These are phyloP conservation scores for Wakefieldia striispora DNA, from an alignment of 768 basidiomycete genomes.

Conservation along the genomic window DNA sequence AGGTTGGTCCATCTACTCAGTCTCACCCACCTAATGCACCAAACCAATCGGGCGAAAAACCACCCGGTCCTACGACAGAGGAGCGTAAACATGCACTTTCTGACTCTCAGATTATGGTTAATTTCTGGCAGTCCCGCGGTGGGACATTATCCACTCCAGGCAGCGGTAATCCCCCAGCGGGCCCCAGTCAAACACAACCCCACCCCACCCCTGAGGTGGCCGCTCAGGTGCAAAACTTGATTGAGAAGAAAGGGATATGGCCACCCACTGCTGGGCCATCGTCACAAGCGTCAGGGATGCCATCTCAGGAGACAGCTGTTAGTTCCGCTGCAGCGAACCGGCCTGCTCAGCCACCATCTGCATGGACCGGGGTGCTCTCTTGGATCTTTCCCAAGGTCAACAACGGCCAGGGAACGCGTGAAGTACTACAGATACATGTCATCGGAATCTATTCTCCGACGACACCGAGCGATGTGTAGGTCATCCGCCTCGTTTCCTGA, in stretches of 20 bases:
- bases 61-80: slow-evolving; percentile 4
- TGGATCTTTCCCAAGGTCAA: slow-evolving; percentile 38
- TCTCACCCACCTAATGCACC: slow-evolving; percentile 5
- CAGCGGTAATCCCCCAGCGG: slow-evolving; percentile 14
- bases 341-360: background rate
- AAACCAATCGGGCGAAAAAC: slow-evolving; percentile 4
- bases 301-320: slow-evolving; percentile 8
- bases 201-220: slow-evolving; percentile 20
- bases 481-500: slow-evolving; percentile 2
- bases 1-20: slow-evolving; percentile 13
- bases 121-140: slow-evolving; percentile 30
- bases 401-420: slow-evolving; percentile 31
- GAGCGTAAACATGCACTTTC: slow-evolving; percentile 18
- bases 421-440: slow-evolving; percentile 37
- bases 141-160: slow-evolving; percentile 9
- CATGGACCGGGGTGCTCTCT: slow-evolving; percentile 50
- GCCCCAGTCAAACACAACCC: slow-evolving; percentile 12
- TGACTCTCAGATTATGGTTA: slow-evolving; percentile 26
- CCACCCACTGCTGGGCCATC: slow-evolving; percentile 19
- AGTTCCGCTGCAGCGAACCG: slow-evolving; percentile 4
- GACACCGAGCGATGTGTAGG: slow-evolving; percentile 35
- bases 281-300: slow-evolving; percentile 18
- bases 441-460: slow-evolving; percentile 21
- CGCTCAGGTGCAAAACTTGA: slow-evolving; percentile 48
- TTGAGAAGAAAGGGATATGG: slow-evolving; percentile 42